A percentile compares a stretch with the other conserved stretches of the same genome.
Evolutionary conservation across 768 basidiomycete species (phyloP).

Genomic region (Lactarius hengduanensis): DNA sequence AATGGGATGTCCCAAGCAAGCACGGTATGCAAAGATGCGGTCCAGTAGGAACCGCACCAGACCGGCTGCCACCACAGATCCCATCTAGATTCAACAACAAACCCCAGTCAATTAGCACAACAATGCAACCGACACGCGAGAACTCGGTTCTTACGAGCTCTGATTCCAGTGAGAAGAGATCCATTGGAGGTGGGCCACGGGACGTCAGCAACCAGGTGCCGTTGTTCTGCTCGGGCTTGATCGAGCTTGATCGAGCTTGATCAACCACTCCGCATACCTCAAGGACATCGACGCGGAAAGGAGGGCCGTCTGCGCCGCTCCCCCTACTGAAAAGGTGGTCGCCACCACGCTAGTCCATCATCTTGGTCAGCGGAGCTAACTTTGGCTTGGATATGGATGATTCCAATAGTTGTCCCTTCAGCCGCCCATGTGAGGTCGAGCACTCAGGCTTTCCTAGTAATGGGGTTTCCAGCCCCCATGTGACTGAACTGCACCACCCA

Average conservation of each 20-base stretch:
- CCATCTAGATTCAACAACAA: neutral
- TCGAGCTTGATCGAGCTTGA: too few relatives aligned
- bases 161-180: slow-evolving; percentile 21
- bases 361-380: too few relatives aligned
- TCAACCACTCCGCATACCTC: too few relatives aligned
- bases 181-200: slow-evolving; percentile 25
- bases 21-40: slow-evolving; percentile 24
- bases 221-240: slow-evolving; percentile 21
- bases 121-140: neutral
- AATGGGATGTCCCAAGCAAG: slow-evolving; percentile 21
- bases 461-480: too few relatives aligned
- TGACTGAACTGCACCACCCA: too few relatives aligned
- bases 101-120: neutral
- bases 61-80: slow-evolving; percentile 25
- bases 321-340: too few relatives aligned
- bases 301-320: slow-evolving; percentile 16
- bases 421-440: too few relatives aligned
- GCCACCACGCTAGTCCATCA: too few relatives aligned
- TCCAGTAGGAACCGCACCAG: slow-evolving; percentile 27
- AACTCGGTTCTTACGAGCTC: slow-evolving; percentile 15
- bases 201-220: slow-evolving; percentile 18
- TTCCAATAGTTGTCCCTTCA: too few relatives aligned
- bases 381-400: too few relatives aligned
- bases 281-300: slow-evolving; percentile 13
- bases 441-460: too few relatives aligned